Conservation (phyloP, 78 protist genomes). For the Parvularia atlantis region DNA sequence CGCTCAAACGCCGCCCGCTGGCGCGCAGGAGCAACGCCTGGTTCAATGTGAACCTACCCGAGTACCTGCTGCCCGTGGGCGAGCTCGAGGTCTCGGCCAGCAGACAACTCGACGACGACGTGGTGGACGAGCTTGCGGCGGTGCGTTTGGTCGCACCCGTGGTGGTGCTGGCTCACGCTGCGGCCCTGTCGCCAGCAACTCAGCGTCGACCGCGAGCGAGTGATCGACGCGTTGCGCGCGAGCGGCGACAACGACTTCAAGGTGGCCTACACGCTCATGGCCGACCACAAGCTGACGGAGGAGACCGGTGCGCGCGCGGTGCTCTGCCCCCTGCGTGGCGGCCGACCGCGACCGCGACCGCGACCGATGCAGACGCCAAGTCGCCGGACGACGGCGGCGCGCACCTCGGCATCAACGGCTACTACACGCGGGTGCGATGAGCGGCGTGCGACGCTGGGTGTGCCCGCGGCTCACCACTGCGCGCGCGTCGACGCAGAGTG, state of each 20-base stretch:
- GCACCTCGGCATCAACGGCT: background rate
- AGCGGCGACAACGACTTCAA: background rate
- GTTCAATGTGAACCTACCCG: conserved; percentile 67
- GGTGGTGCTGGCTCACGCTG: background rate
- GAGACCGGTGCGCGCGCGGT: background rate
- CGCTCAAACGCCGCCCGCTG: background rate
- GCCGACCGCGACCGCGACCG: too few relatives aligned
- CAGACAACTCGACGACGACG: too few relatives aligned
- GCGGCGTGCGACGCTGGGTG: too few relatives aligned
- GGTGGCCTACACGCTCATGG: conserved; percentile 11
- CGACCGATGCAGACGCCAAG: background rate
- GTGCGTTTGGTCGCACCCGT: background rate
- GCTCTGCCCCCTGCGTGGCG: background rate
- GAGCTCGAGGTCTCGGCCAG: too few relatives aligned
- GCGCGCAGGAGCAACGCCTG: conserved; percentile 61
- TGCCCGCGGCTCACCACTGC: too few relatives aligned
- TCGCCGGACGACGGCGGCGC: background rate
- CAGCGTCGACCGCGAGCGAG: background rate
- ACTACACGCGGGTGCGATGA: background rate
- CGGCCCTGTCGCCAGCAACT: background rate
- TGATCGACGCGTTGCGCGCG: background rate
- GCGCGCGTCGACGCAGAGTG: too few relatives aligned
- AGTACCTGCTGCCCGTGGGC: conserved; percentile 17
- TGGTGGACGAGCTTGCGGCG: background rate
- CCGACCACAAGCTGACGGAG: conserved; percentile 2